Conservation (phyloP, 1,284 basidiomycete species). For the Trichosporon ovoides region DNA sequence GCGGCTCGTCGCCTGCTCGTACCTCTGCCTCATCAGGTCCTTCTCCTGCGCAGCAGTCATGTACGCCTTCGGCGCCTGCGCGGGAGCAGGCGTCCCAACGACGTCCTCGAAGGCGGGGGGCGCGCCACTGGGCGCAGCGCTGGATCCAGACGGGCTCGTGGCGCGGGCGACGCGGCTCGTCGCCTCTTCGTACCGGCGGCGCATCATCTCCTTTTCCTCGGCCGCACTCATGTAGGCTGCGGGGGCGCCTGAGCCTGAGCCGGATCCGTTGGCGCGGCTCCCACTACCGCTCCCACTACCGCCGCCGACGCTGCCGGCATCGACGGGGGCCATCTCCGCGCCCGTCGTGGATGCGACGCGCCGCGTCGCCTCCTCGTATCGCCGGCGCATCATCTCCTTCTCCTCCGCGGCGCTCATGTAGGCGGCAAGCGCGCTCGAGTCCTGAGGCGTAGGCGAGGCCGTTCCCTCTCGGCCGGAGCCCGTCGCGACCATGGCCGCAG, state of each 20-base stretch:
- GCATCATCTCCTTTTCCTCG: constrained; percentile 38
- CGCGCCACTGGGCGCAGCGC: neutral
- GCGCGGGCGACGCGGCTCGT: constrained; percentile 10
- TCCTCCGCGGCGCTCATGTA: too few species aligned
- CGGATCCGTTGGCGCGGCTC: neutral
- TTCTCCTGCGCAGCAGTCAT: constrained; percentile 25
- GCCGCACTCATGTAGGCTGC: constrained; percentile 18
- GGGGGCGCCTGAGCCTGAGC: neutral
- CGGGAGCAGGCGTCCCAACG: neutral
- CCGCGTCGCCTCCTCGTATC: too few species aligned
- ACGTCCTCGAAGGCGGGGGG: neutral
- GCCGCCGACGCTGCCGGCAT: neutral
- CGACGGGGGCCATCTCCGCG: too few species aligned
- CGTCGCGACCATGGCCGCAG: too few species aligned
- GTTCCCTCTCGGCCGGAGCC: too few species aligned
- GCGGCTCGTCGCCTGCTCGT: constrained; percentile 16
- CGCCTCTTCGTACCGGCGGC: constrained; percentile 32
- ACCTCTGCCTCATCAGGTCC: constrained; percentile 23
- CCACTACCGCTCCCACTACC: too few species aligned
- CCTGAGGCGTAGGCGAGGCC: too few species aligned
- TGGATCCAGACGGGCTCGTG: neutral
- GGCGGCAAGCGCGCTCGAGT: too few species aligned
- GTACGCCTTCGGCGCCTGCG: constrained; percentile 2
- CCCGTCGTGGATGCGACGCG: too few species aligned
- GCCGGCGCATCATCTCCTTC: too few species aligned